A percentile compares a stretch with the other conserved stretches of the same genome.
Conservation (phyloP, 2,329 filamentous ascomycete genomes). For the Setomelanomma holmii region DNA sequence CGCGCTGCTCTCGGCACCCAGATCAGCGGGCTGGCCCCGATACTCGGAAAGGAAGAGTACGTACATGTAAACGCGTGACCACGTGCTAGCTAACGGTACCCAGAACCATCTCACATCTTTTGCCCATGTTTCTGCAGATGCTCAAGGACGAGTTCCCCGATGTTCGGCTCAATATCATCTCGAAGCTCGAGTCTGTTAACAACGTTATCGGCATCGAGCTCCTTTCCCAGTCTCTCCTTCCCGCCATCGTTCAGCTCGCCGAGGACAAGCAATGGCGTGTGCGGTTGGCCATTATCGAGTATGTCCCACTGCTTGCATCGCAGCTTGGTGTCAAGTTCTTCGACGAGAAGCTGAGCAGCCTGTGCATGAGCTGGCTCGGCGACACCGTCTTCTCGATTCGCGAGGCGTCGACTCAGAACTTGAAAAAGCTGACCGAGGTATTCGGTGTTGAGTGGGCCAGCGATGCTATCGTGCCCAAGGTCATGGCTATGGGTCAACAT, state of each 20-base stretch:
- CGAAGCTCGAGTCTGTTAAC: slow-evolving; percentile 98
- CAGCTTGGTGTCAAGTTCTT: slow-evolving; percentile 98
- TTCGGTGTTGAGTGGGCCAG: slow-evolving; percentile 98
- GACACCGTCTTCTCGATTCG: slow-evolving; percentile 99
- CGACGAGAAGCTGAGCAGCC: slow-evolving; percentile 90
- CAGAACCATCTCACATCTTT: slow-evolving; percentile 92
- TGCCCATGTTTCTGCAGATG: slow-evolving; percentile 99
- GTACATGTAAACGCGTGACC: slow-evolving; percentile 46
- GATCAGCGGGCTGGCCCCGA: slow-evolving; percentile 94
- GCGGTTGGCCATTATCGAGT: slow-evolving; percentile 97
- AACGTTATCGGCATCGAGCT: slow-evolving; percentile 98
- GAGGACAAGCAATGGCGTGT: slow-evolving; percentile 99
- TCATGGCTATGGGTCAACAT: slow-evolving; percentile 97
- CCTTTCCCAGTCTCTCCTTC: slow-evolving; percentile 93
- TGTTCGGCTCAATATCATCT: slow-evolving; percentile 97
- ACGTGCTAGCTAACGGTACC: slow-evolving; percentile 28
- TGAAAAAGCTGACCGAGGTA: slow-evolving; percentile 98
- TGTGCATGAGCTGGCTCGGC: slow-evolving; percentile 98
- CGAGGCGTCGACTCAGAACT: slow-evolving; percentile 94
- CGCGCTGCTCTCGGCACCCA: slow-evolving; percentile 94
- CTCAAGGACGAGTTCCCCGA: slow-evolving; percentile 99
- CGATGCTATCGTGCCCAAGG: slow-evolving; percentile 96
- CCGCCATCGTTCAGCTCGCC: slow-evolving; percentile 94
- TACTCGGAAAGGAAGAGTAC: slow-evolving; percentile 96
- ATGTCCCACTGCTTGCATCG: slow-evolving; percentile 93